These are phyloP conservation scores for Calonectria naviculata DNA, from an alignment of 2,329 filamentous ascomycete genomes.

Conservation along the genomic window DNA sequence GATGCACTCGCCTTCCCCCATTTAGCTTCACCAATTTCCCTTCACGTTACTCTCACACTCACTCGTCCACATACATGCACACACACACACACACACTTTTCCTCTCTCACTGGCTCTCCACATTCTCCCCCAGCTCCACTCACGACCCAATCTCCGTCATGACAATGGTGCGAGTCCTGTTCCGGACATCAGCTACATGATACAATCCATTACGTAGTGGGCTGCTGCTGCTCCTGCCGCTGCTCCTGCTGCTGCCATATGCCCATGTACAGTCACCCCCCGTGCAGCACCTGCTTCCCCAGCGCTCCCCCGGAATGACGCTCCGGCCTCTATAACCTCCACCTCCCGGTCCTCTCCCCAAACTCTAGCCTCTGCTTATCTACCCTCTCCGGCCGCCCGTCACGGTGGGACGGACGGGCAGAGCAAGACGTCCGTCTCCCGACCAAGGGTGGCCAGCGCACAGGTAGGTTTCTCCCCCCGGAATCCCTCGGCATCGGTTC, in stretches of 20 bases:
- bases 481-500: not conserved
- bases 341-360: not conserved
- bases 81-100: not conserved
- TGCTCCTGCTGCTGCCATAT: too few species aligned
- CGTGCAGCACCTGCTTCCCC: not conserved
- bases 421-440: not conserved
- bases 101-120: not conserved
- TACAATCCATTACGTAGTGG: not conserved
- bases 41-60: not conserved
- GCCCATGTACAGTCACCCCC: not conserved
- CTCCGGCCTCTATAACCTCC: not conserved
- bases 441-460: not conserved
- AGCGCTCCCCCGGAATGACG: not conserved
- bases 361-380: constrained; percentile 1
- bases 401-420: not conserved
- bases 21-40: not conserved
- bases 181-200: not conserved
- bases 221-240: too few species aligned
- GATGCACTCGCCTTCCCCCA: not conserved
- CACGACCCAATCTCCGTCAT: not conserved
- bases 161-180: not conserved
- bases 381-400: not conserved
- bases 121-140: not conserved
- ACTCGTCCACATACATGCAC: not conserved
- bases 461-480: not conserved